Conservation (phyloP, 139 green algal species). For the Pleodorina starrii region DNA sequence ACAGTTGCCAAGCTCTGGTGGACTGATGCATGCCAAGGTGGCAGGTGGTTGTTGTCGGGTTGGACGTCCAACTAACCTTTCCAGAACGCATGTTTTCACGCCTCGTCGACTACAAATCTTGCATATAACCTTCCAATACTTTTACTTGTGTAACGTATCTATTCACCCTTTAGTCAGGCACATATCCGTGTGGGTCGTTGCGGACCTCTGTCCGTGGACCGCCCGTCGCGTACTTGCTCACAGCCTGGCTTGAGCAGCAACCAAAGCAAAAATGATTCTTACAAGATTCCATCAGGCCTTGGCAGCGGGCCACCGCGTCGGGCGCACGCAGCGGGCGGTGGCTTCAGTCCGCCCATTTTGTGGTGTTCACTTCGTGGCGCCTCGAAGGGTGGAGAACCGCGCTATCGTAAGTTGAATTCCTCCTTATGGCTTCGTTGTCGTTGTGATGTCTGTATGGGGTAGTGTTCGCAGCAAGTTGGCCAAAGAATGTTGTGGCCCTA, state of each 20-base stretch:
- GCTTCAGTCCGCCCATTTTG: neutral
- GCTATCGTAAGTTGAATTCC: conserved; percentile 3
- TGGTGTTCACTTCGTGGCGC: neutral
- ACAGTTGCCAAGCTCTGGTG: no score
- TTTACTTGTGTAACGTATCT: neutral
- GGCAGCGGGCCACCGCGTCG: neutral
- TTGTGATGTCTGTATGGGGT: neutral
- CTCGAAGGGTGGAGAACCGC: neutral
- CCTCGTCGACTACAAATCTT: no score
- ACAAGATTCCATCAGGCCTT: conserved; percentile 2
- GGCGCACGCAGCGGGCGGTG: conserved; percentile 4
- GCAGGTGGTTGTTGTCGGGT: no score
- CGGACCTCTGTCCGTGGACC: neutral
- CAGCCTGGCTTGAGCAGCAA: neutral
- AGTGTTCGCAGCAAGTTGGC: neutral
- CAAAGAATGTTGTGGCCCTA: neutral
- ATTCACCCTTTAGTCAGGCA: neutral
- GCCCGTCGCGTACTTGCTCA: conserved; percentile 6
- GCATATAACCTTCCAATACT: no score
- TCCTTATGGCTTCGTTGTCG: no score
- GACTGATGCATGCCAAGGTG: no score
- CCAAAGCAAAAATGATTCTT: conserved; percentile 15
- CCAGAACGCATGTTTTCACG: no score
- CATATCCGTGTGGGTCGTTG: neutral
- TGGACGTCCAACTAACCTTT: no score